A percentile compares a stretch with the other conserved stretches of the same genome.
phyloP scores from a whole-genome alignment of 805 yeast species.

The Candida anglica region DNA sequence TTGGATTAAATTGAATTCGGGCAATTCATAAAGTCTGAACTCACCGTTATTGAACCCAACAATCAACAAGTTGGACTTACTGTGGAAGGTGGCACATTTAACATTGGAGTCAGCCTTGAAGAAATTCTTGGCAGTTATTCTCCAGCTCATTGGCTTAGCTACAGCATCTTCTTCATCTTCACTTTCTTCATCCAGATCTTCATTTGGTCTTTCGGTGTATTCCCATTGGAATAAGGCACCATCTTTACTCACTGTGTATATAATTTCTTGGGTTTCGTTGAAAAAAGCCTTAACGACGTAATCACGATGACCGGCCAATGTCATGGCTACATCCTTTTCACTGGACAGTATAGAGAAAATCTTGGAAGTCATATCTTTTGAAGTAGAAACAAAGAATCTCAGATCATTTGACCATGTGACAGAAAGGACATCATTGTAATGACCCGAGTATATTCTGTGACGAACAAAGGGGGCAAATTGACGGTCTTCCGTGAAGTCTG shows the following conservation, averaged over 20 bases:
- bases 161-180: slow-evolving; percentile 34
- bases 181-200: slow-evolving; percentile 37
- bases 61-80: slow-evolving; percentile 64
- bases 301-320: slow-evolving; percentile 90
- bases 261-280: slow-evolving; percentile 79
- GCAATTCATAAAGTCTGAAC: slow-evolving; percentile 85
- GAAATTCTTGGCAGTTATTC: slow-evolving; percentile 72
- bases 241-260: slow-evolving; percentile 89
- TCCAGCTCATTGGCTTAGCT: slow-evolving; percentile 59
- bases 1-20: slow-evolving; percentile 75
- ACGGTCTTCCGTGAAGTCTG: slow-evolving; percentile 72
- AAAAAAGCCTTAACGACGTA: slow-evolving; percentile 85
- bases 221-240: slow-evolving; percentile 95
- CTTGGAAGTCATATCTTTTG: slow-evolving; percentile 86
- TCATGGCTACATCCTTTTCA: slow-evolving; percentile 70
- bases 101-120: slow-evolving; percentile 71
- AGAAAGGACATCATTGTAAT: slow-evolving; percentile 74
- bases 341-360: slow-evolving; percentile 72
- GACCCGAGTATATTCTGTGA: slow-evolving; percentile 88
- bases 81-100: slow-evolving; percentile 80
- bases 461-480: slow-evolving; percentile 96
- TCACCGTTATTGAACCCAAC: slow-evolving; percentile 90
- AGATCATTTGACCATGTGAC: slow-evolving; percentile 90
- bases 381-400: slow-evolving; percentile 77
- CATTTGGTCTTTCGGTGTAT: slow-evolving; percentile 57